Percentiles rank a stretch among this genome's conserved stretches.
Conservation (phyloP, 192 early-diverging fungal species). For the Chytriomyces confervae region DNA sequence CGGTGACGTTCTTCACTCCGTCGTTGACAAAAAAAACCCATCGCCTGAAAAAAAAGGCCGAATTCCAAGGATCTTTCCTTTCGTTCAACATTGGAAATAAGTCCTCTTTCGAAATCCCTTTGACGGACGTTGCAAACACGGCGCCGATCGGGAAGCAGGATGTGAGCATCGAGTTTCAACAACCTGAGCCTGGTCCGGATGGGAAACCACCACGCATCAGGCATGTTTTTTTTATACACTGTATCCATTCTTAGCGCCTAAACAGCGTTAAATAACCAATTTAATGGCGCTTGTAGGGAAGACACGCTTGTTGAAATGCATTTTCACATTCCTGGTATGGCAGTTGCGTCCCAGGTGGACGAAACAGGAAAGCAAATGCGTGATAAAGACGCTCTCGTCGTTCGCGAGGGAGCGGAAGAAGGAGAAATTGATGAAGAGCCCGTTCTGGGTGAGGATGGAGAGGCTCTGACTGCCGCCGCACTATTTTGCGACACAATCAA, state of each 20-base stretch:
- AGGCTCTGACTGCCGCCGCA: slow-evolving; percentile 69
- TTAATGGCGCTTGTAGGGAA: slow-evolving; percentile 26
- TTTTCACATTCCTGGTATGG: slow-evolving; percentile 89
- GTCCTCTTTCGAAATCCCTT: slow-evolving; percentile 89
- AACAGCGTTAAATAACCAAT: no score
- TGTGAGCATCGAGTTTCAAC: slow-evolving; percentile 86
- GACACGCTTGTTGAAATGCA: slow-evolving; percentile 90
- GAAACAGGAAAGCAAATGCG: slow-evolving; percentile 46
- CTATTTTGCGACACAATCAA: slow-evolving; percentile 92
- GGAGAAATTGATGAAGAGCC: slow-evolving; percentile 54
- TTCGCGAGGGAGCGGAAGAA: slow-evolving; percentile 44
- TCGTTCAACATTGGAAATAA: slow-evolving; percentile 84
- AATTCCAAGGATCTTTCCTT: slow-evolving; percentile 67
- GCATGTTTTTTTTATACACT: no score
- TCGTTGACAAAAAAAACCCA: no score
- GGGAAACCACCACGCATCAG: slow-evolving; percentile 44
- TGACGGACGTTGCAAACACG: slow-evolving; percentile 85
- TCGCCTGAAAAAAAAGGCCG: slow-evolving; percentile 17
- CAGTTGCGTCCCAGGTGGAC: slow-evolving; percentile 61
- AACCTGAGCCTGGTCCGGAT: slow-evolving; percentile 61
- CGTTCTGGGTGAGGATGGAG: slow-evolving; percentile 70
- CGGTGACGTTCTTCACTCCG: no score
- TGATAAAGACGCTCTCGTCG: slow-evolving; percentile 38
- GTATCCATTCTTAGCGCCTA: no score
- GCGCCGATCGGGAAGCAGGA: slow-evolving; percentile 87